phyloP scores from a whole-genome alignment of 2,329 filamentous ascomycete genomes.

The Botrytis porri region DNA sequence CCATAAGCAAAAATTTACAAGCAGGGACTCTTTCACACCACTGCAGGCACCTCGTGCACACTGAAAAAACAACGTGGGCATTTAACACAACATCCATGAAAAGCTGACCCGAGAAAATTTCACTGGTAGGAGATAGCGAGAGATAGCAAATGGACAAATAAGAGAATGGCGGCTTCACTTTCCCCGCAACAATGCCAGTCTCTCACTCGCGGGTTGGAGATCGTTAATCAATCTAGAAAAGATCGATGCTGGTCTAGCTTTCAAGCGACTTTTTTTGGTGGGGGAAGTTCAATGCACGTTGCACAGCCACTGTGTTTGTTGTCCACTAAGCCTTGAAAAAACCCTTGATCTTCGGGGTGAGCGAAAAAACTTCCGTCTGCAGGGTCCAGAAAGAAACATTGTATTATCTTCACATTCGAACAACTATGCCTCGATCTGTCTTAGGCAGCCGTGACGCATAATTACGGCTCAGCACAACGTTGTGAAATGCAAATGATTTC shows the following conservation, averaged over 20 bases:
- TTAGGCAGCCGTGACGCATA: background rate
- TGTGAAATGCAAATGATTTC: background rate
- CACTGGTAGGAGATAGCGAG: background rate
- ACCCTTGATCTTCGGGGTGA: slow-evolving; percentile 7
- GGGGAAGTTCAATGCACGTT: background rate
- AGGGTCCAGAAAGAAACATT: background rate
- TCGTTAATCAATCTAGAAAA: background rate
- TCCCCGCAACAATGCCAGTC: background rate
- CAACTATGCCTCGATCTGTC: background rate
- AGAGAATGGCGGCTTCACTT: background rate
- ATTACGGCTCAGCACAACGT: slow-evolving; percentile 1
- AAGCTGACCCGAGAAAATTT: background rate
- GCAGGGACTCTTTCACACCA: background rate
- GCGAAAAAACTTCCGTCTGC: slow-evolving; percentile 7
- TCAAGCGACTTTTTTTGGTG: background rate
- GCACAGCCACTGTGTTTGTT: slow-evolving; percentile 11
- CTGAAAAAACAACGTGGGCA: background rate
- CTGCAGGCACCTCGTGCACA: background rate
- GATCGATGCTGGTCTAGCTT: background rate
- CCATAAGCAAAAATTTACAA: background rate
- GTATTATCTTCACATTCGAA: background rate
- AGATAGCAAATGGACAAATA: background rate
- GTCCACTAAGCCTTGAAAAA: background rate
- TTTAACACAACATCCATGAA: background rate
- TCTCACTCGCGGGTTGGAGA: background rate